phyloP scores from a whole-genome alignment of 495 filamentous ascomycete species.

The Xeromyces bisporus region DNA sequence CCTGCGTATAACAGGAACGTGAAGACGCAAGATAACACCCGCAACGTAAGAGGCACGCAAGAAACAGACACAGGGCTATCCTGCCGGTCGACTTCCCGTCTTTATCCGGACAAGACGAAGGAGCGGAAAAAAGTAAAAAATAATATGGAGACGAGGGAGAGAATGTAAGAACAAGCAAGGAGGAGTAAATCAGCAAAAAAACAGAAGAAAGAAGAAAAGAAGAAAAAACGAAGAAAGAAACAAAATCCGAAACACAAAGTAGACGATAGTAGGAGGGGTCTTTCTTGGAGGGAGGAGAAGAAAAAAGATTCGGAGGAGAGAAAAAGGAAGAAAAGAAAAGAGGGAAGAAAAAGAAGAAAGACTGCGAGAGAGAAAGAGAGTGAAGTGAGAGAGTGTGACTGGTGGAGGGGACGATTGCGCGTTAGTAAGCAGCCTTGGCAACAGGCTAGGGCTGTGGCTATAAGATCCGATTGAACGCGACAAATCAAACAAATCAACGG shows the following conservation, averaged over 20 bases:
- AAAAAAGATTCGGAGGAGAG: slow-evolving; percentile 15
- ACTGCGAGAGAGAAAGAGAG: slow-evolving; percentile 12
- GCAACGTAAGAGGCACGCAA: slow-evolving; percentile 15
- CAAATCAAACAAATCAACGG: slow-evolving; percentile 5
- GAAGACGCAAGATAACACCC: slow-evolving; percentile 19
- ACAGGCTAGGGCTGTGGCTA: too few species aligned
- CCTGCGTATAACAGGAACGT: slow-evolving; percentile 15
- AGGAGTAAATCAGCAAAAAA: slow-evolving; percentile 16
- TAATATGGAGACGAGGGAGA: slow-evolving; percentile 17
- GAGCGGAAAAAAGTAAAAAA: slow-evolving; percentile 14
- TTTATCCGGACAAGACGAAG: slow-evolving; percentile 18
- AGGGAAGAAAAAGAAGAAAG: slow-evolving; percentile 16
- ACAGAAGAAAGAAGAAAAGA: slow-evolving; percentile 31
- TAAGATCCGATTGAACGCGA: too few species aligned
- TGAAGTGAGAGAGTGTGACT: too few species aligned
- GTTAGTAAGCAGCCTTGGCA: too few species aligned
- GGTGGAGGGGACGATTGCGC: too few species aligned
- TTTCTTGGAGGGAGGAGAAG: slow-evolving; percentile 2
- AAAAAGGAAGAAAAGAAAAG: slow-evolving; percentile 19
- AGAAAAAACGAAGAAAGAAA: slow-evolving; percentile 5
- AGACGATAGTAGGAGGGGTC: too few species aligned
- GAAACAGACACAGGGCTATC: too few species aligned
- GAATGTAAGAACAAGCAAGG: slow-evolving; percentile 13
- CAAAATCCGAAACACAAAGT: not conserved
- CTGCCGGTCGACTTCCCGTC: too few species aligned